phyloP scores from a whole-genome alignment of 1,284 basidiomycete genomes.

The Malassezia arunalokei region DNA sequence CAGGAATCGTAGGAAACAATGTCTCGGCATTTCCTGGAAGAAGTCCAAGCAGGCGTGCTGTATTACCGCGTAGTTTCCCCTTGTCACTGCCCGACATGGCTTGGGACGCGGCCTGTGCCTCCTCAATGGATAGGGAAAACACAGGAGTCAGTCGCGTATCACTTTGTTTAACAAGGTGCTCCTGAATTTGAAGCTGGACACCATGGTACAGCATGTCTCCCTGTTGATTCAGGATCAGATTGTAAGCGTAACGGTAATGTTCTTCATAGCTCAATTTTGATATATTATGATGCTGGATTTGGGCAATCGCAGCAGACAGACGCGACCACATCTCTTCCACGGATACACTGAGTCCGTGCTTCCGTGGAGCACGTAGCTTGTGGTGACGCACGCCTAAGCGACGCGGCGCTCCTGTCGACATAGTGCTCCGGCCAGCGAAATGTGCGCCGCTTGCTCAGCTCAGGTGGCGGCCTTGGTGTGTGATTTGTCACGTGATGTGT shows the following conservation, averaged over 20 bases:
- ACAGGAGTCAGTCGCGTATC: conserved; percentile 64
- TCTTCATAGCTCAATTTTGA: conserved; percentile 89
- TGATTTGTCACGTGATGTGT: conserved; percentile 3
- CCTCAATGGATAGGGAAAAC: conserved; percentile 57
- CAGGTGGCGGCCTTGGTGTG: too few relatives aligned
- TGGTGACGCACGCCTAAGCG: conserved; percentile 14
- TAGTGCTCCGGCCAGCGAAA: neutral
- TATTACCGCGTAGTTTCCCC: conserved; percentile 13
- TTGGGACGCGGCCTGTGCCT: conserved; percentile 18
- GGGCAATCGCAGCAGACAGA: conserved; percentile 69
- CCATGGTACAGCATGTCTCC: conserved; percentile 82
- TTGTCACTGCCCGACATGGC: conserved; percentile 1
- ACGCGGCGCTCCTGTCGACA: conserved; percentile 15
- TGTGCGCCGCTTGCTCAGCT: neutral
- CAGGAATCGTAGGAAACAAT: conserved; percentile 47
- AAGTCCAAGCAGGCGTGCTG: conserved; percentile 1
- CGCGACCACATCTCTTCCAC: conserved; percentile 54
- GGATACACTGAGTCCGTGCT: conserved; percentile 28
- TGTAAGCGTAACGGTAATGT: conserved; percentile 55
- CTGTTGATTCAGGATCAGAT: conserved; percentile 52
- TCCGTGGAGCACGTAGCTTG: conserved; percentile 15
- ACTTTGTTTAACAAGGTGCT: conserved; percentile 73
- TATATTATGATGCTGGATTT: conserved; percentile 92
- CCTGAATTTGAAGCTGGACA: conserved; percentile 63
- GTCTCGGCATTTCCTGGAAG: conserved; percentile 29